A percentile compares a stretch with the other conserved stretches of the same genome.
phyloP scores from a whole-genome alignment of 2,329 filamentous ascomycete species.

The Paraphoma sp. region DNA sequence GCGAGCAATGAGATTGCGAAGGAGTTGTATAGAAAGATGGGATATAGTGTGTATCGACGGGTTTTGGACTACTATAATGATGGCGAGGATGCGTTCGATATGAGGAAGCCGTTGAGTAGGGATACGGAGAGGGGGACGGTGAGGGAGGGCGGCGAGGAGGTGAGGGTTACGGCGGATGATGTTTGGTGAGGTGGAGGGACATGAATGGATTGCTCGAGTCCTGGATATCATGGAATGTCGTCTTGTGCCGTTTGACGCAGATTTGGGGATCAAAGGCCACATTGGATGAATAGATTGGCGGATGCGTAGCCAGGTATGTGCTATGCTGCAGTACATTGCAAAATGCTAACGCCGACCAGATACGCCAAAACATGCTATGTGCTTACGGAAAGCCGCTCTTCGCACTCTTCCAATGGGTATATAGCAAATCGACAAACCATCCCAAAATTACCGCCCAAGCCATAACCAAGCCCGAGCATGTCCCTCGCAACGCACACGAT shows the following conservation, averaged over 20 bases:
- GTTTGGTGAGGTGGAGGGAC: conserved; percentile 70
- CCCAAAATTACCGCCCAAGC: conserved; percentile 1
- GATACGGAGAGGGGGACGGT: conserved; percentile 80
- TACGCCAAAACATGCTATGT: not conserved
- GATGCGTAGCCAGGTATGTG: not conserved
- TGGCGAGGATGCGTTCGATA: conserved; percentile 95
- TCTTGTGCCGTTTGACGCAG: no score
- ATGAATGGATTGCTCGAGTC: not conserved
- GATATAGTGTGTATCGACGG: conserved; percentile 85
- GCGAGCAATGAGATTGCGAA: conserved; percentile 89
- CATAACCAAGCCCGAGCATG: no score
- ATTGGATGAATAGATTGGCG: not conserved
- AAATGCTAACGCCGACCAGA: not conserved
- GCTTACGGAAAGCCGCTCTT: not conserved
- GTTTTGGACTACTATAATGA: conserved; percentile 95
- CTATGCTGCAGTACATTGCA: not conserved
- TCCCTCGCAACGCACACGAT: no score
- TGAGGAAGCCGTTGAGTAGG: conserved; percentile 88
- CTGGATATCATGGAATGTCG: no score
- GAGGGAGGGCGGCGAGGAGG: conserved; percentile 78
- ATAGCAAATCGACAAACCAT: conserved; percentile 15
- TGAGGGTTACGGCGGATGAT: conserved; percentile 80
- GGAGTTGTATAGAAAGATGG: conserved; percentile 86
- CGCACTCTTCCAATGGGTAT: conserved; percentile 15
- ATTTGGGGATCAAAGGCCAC: not conserved